Evolutionary conservation across 306 rosid genomes (phyloP), one percentile per base, ranked within the genome.

Genomic region (Vigna unguiculata): DNA sequence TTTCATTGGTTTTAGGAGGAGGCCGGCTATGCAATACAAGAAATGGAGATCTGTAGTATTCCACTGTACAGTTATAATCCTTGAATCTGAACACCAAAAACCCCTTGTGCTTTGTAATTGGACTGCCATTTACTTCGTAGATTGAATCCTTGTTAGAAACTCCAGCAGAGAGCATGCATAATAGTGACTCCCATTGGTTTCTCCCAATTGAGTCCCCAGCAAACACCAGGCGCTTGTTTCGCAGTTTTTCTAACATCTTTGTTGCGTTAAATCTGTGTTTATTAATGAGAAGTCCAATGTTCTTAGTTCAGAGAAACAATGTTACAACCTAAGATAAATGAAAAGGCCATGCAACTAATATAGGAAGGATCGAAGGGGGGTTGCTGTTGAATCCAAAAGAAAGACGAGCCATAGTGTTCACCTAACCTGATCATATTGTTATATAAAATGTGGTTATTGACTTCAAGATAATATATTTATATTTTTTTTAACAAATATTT

Each of bases 161-260:
- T 66, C 51, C 97, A 65, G 98, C 88, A 53, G 98, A 87, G 32
- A 93, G 93, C 94, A 93, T 78, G 90, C 98, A 93, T 21, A 93
- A 78, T 73, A 93, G 83, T 40, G 98, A 93, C 67, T 93, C 98
- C 98, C 98, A 93, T 84, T 93, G 98, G 78, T 93, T 93, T 85
- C 98, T 85, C 53, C 98, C 98, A 10, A 93, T 93, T 25, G 98
- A 93, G 71, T 91, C 98, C 4, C 98, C 98, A 49, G 84, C 92
- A 67, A 93, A 93, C 32, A 87, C 98, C 36, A 91, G 76, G 6
- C 97, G 84, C 69, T 91, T 93, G 86, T 85, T 83, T 20, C 87
- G 68, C 57, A 93, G 76, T 45, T 87, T 93, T 72, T 91, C 97
- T 82, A 93, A 66, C 93, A 91, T 90, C 78, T 75, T 46, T 54